phyloP scores from a whole-genome alignment of 208 protist species.

The Trypanosoma lewisi region DNA sequence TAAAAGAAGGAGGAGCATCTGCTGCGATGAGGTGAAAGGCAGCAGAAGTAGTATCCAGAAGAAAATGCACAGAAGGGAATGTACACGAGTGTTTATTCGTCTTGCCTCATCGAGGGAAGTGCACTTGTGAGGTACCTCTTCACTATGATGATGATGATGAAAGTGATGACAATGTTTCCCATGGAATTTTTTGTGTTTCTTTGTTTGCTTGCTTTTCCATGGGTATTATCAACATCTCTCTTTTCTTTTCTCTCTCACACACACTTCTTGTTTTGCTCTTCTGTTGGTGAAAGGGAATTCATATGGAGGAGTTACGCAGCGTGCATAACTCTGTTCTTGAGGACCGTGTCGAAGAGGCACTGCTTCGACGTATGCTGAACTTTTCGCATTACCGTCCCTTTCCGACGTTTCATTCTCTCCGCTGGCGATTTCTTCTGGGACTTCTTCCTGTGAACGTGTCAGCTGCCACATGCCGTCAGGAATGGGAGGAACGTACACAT shows the following conservation, averaged over 20 bases:
- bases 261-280: not conserved
- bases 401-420: conserved; percentile 21
- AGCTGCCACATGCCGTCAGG: conserved; percentile 2
- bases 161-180: conserved; percentile 17
- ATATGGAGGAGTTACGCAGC: conserved; percentile 22
- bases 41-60: not conserved
- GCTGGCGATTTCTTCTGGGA: conserved; percentile 27
- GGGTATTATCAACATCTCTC: not conserved
- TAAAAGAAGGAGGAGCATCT: not conserved
- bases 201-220: not conserved
- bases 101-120: conserved; percentile 2
- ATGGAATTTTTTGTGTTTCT: too few species aligned
- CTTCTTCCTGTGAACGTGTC: conserved; percentile 21
- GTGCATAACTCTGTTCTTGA: conserved; percentile 12
- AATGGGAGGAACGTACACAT: conserved; percentile 12
- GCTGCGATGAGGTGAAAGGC: not conserved
- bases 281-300: not conserved
- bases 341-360: conserved; percentile 4
- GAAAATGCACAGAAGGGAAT: not conserved
- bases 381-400: conserved; percentile 16
- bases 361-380: conserved; percentile 21
- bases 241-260: not conserved
- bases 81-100: conserved; percentile 17
- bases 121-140: conserved; percentile 8
- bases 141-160: not conserved